A percentile compares a stretch with the other conserved stretches of the same genome.
Evolutionary conservation across 1,284 basidiomycete genomes (phyloP).

Genomic region (Ustilago tritici): DNA sequence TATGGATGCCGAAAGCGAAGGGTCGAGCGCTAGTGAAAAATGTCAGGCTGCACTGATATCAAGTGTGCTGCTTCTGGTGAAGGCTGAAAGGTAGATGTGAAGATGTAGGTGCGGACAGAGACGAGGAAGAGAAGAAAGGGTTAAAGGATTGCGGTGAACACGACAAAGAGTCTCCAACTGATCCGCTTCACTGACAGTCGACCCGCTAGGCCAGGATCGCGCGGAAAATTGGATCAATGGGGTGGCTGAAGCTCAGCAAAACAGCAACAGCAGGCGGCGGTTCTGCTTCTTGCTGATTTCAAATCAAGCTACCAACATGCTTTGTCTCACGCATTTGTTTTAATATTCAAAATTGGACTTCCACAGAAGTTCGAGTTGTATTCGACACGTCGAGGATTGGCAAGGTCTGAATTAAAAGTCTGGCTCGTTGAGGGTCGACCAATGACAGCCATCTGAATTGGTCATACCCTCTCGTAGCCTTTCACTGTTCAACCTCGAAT

Average conservation of each 20-base stretch:
- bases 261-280: conserved; percentile 17
- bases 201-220: conserved; percentile 17
- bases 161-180: conserved; percentile 1
- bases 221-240: conserved; percentile 19
- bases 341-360: conserved; percentile 5
- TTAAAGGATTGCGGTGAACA: conserved; percentile 1
- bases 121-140: conserved; percentile 14
- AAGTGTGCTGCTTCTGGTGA: not conserved
- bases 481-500: conserved; percentile 2
- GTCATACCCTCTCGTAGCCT: conserved; percentile 15
- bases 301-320: conserved; percentile 26
- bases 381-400: conserved; percentile 1
- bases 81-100: not conserved
- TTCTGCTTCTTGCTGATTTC: conserved; percentile 28
- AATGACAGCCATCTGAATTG: conserved; percentile 52
- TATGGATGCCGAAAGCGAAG: conserved; percentile 1
- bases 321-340: conserved; percentile 3
- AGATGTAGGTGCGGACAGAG: not conserved
- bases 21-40: not conserved
- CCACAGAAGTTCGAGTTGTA: not conserved
- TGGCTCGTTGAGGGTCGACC: conserved; percentile 17
- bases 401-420: conserved; percentile 2
- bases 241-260: conserved; percentile 30
- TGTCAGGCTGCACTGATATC: not conserved
- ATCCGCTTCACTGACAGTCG: not conserved